phyloP scores from a whole-genome alignment of 768 basidiomycete genomes.

The Hysterangium stoloniferum region DNA sequence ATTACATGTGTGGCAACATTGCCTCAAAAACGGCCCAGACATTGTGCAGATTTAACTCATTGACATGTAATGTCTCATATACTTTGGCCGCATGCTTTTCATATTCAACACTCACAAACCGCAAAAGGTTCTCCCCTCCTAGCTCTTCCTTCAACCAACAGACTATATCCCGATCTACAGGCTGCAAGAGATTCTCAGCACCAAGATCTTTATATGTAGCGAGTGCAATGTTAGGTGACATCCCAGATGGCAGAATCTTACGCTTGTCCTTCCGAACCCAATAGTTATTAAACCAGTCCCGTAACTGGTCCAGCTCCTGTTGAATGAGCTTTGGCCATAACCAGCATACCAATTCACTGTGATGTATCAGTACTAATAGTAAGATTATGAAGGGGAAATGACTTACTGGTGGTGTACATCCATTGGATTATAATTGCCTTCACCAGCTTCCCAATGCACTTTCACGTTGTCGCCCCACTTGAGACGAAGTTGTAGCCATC shows the following conservation, averaged over 20 bases:
- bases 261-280: constrained; percentile 24
- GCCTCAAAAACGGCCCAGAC: no score
- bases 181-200: no score
- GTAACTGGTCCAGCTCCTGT: constrained; percentile 11
- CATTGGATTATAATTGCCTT: constrained; percentile 16
- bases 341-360: constrained; percentile 13
- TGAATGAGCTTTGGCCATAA: constrained; percentile 19
- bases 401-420: constrained; percentile 16
- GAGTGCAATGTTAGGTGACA: neutral
- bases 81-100: no score
- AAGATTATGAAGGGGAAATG: neutral
- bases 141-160: no score
- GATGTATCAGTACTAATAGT: neutral
- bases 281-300: constrained; percentile 20
- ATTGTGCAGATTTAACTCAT: no score
- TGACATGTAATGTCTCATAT: no score
- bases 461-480: constrained; percentile 27
- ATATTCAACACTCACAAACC: no score
- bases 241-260: constrained; percentile 18
- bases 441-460: constrained; percentile 16
- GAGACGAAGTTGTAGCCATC: constrained; percentile 27
- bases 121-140: no score
- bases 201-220: neutral
- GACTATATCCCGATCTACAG: no score
- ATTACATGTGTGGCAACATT: no score